Conservation (phyloP, 176 grass and related monocot genomes). For the Oryza longistaminata region DNA sequence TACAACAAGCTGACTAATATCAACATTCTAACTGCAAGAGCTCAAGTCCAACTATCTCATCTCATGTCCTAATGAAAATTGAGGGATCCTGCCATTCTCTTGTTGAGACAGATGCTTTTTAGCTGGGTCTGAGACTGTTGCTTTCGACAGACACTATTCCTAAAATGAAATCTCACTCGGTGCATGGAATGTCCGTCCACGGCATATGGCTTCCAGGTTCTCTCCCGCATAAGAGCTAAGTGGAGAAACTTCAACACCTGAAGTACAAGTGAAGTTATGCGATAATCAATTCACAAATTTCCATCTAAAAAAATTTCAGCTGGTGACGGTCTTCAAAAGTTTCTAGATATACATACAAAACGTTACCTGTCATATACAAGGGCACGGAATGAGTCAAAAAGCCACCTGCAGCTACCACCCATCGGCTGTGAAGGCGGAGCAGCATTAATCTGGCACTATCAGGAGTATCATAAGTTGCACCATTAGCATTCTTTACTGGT, state of each 20-base stretch:
- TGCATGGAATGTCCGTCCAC: slow-evolving; percentile 83
- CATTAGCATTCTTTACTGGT: slow-evolving; percentile 93
- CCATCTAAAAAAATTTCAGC: neutral
- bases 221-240: slow-evolving; percentile 81
- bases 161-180: slow-evolving; percentile 78
- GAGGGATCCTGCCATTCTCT: slow-evolving; percentile 6
- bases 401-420: slow-evolving; percentile 92
- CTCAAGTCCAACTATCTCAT: slow-evolving; percentile 20
- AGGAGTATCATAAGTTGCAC: slow-evolving; percentile 77
- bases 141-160: slow-evolving; percentile 25
- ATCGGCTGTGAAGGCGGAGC: slow-evolving; percentile 87
- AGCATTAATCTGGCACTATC: slow-evolving; percentile 78
- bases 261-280: slow-evolving; percentile 1
- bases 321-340: neutral
- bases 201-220: slow-evolving; percentile 78
- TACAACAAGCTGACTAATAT: slow-evolving; percentile 47
- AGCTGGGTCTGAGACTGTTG: slow-evolving; percentile 7
- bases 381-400: slow-evolving; percentile 90
- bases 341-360: neutral
- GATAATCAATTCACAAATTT: slow-evolving; percentile 9
- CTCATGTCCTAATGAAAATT: slow-evolving; percentile 29
- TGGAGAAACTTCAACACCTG: slow-evolving; percentile 86
- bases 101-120: neutral
- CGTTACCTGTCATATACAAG: slow-evolving; percentile 78
- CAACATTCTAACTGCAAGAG: slow-evolving; percentile 45